Percentiles rank a stretch among this genome's conserved stretches.
Conservation (phyloP, 768 basidiomycete species). For the Coprinellus micaceus region DNA sequence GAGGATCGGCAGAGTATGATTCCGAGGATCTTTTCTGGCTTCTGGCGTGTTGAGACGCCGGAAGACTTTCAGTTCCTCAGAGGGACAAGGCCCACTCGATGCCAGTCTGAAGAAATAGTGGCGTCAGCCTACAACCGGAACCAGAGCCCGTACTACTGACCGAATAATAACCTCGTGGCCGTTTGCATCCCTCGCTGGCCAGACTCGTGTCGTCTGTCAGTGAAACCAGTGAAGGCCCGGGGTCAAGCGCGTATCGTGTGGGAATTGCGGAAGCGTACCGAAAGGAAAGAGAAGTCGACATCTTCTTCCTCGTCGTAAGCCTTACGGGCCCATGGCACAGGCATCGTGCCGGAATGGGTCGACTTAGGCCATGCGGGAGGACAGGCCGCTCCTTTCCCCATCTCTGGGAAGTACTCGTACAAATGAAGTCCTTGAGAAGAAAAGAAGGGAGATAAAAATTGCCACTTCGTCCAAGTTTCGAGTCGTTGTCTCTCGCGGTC, state of each 20-base stretch:
- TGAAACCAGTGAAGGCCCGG: too few relatives aligned
- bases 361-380: background rate
- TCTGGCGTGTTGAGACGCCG: conserved; percentile 1
- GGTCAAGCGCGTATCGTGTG: background rate
- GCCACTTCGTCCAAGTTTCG: conserved; percentile 4
- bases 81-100: background rate
- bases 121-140: too few relatives aligned
- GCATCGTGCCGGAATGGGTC: background rate
- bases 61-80: background rate
- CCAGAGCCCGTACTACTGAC: conserved; percentile 1
- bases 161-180: conserved; percentile 15
- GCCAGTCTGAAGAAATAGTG: background rate
- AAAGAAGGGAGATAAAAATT: conserved; percentile 12
- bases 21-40: conserved; percentile 9
- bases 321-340: background rate
- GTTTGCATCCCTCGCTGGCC: conserved; percentile 10
- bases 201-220: conserved; percentile 2
- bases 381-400: background rate
- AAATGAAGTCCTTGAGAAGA: conserved; percentile 10
- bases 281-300: background rate
- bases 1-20: conserved; percentile 14
- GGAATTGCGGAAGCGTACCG: background rate
- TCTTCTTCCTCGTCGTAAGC: background rate
- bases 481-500: background rate
- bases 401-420: background rate